Conservation (phyloP, 2,329 filamentous ascomycete genomes). For the Alternaria sp. region DNA sequence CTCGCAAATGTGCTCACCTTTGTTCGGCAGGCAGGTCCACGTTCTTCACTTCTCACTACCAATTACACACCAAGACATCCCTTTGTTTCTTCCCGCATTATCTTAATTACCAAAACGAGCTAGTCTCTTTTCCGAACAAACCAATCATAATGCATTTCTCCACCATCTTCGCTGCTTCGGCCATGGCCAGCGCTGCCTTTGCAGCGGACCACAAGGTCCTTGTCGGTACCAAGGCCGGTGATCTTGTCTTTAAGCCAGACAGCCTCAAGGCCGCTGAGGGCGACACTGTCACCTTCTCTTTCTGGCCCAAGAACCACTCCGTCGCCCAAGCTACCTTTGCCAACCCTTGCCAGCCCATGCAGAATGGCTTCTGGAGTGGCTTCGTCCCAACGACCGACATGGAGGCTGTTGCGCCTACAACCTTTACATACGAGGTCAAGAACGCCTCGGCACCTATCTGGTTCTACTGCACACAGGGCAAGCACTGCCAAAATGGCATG, state of each 20-base stretch:
- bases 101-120: conserved; percentile 40
- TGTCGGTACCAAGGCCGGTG: conserved; percentile 40
- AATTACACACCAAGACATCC: conserved; percentile 37
- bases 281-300: conserved; percentile 51
- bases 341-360: conserved; percentile 45
- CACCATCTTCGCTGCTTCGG: conserved; percentile 43
- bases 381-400: conserved; percentile 43
- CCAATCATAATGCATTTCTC: conserved; percentile 53
- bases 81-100: conserved; percentile 30
- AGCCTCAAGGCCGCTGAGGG: conserved; percentile 46
- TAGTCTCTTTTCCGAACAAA: conserved; percentile 39
- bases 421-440: conserved; percentile 46
- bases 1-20: conserved; percentile 44
- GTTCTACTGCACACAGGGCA: conserved; percentile 53
- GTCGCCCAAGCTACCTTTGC: conserved; percentile 49
- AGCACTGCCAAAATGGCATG: conserved; percentile 53
- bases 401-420: conserved; percentile 33
- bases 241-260: conserved; percentile 47
- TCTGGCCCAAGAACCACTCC: conserved; percentile 53
- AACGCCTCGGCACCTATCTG: conserved; percentile 51
- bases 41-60: conserved; percentile 42
- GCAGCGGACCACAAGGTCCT: conserved; percentile 46
- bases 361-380: conserved; percentile 51
- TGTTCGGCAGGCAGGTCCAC: conserved; percentile 49
- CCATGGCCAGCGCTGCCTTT: conserved; percentile 41